Evolutionary conservation across 129 eudicot species (phyloP).

Genomic region (Pseudognaphalium luteoalbum): DNA sequence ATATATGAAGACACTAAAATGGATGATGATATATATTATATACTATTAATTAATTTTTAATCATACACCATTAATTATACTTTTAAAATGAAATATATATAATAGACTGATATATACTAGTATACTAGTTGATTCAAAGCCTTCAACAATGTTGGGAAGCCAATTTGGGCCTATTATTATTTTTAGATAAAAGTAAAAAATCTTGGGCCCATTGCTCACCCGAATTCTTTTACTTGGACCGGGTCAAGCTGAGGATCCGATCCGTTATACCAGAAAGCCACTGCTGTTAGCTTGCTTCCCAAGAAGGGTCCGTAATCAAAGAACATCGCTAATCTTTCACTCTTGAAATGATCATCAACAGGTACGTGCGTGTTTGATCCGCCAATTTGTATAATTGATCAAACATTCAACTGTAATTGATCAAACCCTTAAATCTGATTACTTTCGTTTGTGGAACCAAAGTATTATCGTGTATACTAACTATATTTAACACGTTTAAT

Average conservation of each 20-base stretch:
- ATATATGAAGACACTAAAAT: too few species aligned
- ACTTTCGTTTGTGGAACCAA: conserved; percentile 9
- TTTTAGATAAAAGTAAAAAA: too few species aligned
- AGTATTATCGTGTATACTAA: not conserved
- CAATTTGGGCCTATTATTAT: too few species aligned
- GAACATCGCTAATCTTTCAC: not conserved
- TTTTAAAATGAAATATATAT: too few species aligned
- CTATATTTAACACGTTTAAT: not conserved
- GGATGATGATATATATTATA: too few species aligned
- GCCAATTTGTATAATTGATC: not conserved
- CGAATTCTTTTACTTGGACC: not conserved
- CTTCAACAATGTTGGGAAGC: too few species aligned
- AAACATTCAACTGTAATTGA: conserved; percentile 1
- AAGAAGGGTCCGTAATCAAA: conserved; percentile 27
- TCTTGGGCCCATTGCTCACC: not conserved
- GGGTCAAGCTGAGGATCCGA: conserved; percentile 24
- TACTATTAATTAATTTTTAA: too few species aligned
- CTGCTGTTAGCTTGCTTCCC: conserved; percentile 36
- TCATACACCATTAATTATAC: too few species aligned
- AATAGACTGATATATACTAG: too few species aligned
- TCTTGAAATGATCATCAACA: not conserved
- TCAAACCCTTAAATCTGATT: conserved; percentile 18
- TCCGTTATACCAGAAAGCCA: not conserved
- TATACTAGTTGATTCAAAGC: too few species aligned
- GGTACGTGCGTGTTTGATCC: conserved; percentile 25